phyloP scores from a whole-genome alignment of 345 rosid species.

The Psidium friedrichsthalianum region DNA sequence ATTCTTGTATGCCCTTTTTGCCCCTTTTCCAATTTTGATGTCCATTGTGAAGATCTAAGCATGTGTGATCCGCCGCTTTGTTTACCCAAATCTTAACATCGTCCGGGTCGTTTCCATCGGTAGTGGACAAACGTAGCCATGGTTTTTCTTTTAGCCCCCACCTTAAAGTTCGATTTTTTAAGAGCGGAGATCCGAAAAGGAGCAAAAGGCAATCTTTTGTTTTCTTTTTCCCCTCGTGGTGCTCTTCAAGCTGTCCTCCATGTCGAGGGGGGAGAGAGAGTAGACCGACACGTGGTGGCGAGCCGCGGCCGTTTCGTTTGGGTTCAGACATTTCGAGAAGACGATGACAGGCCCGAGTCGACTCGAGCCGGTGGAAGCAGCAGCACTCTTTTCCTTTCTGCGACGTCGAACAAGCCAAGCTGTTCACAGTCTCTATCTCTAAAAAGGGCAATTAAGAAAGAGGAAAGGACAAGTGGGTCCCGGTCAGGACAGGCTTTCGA shows the following conservation, averaged over 20 bases:
- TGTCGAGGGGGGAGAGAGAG: neutral
- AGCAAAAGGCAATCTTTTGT: neutral
- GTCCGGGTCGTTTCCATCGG: neutral
- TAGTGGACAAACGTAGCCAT: neutral
- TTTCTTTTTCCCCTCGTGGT: neutral
- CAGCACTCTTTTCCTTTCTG: neutral
- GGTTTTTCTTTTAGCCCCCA: neutral
- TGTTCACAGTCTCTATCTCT: neutral
- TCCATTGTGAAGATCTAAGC: neutral
- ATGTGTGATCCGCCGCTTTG: neutral
- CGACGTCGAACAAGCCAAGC: neutral
- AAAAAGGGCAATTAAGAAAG: neutral
- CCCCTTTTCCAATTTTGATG: neutral
- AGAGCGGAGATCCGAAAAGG: neutral
- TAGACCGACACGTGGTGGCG: neutral
- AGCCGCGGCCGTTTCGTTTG: neutral
- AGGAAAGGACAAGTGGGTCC: neutral
- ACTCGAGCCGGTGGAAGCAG: neutral
- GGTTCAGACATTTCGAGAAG: neutral
- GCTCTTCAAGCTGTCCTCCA: neutral
- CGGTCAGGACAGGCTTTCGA: neutral
- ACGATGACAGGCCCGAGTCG: neutral
- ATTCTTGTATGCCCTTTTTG: neutral
- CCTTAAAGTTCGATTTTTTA: neutral
- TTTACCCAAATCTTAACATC: neutral